These are phyloP conservation scores for Byssothecium circinans DNA, from an alignment of 2,329 filamentous ascomycete genomes.

Conservation along the genomic window DNA sequence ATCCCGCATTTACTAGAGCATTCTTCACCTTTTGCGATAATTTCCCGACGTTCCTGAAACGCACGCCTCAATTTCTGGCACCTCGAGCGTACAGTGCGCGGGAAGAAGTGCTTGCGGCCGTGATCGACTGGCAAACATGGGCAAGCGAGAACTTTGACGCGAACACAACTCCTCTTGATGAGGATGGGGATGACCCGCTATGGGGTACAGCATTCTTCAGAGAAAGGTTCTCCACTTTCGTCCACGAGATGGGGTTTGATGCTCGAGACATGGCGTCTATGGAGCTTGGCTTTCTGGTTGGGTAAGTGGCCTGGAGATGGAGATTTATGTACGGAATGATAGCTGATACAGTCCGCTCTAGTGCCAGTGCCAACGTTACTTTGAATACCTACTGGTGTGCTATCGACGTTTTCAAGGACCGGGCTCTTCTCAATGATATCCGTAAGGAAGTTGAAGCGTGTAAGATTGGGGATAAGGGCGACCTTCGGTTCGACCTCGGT, in stretches of 20 bases:
- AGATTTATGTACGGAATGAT: neutral
- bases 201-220: constrained; percentile 14
- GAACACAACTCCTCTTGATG: constrained; percentile 5
- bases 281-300: constrained; percentile 11
- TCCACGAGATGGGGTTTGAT: constrained; percentile 8
- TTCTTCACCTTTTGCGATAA: constrained; percentile 10
- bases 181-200: constrained; percentile 15
- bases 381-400: constrained; percentile 21
- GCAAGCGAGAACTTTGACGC: constrained; percentile 20
- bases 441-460: constrained; percentile 7
- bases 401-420: constrained; percentile 25
- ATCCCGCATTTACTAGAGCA: constrained; percentile 8
- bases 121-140: constrained; percentile 9
- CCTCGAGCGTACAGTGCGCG: constrained; percentile 5
- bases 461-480: constrained; percentile 1
- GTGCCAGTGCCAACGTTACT: constrained; percentile 8
- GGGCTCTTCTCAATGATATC: constrained; percentile 13
- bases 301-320: constrained; percentile 1
- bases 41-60: constrained; percentile 8
- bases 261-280: constrained; percentile 6
- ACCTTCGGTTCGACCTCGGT: constrained; percentile 13
- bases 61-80: constrained; percentile 2
- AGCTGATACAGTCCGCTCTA: neutral
- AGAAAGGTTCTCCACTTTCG: constrained; percentile 6
- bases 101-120: constrained; percentile 1